Conservation (phyloP, 805 yeast species). For the Lipomyces lipofer region DNA sequence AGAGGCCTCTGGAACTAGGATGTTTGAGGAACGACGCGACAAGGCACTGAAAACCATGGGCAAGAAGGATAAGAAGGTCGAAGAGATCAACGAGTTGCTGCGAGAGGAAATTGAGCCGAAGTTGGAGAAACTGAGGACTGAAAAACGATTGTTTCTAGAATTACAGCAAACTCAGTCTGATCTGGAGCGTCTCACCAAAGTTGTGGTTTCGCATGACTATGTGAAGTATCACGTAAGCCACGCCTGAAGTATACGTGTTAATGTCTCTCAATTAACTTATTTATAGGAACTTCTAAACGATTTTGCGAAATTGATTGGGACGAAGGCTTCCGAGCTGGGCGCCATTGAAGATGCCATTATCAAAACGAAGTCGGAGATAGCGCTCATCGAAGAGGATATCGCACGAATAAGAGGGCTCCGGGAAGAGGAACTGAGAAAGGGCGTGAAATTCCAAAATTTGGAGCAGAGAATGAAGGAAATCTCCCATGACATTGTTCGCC, state of each 20-base stretch:
- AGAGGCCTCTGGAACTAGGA: slow-evolving; percentile 97
- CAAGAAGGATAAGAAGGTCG: slow-evolving; percentile 82
- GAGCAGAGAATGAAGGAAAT: slow-evolving; percentile 58
- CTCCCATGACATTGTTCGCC: slow-evolving; percentile 65
- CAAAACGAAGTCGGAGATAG: slow-evolving; percentile 48
- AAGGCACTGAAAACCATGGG: slow-evolving; percentile 90
- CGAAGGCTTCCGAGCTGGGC: slow-evolving; percentile 12
- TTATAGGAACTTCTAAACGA: slow-evolving; percentile 15
- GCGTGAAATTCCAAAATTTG: slow-evolving; percentile 58
- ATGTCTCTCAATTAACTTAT: neutral
- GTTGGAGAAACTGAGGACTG: slow-evolving; percentile 73
- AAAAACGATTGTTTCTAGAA: slow-evolving; percentile 79
- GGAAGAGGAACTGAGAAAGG: slow-evolving; percentile 60
- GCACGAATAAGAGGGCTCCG: slow-evolving; percentile 52
- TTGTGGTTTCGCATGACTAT: slow-evolving; percentile 78
- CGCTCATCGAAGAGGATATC: slow-evolving; percentile 60
- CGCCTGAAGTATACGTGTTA: neutral
- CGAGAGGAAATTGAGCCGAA: slow-evolving; percentile 92
- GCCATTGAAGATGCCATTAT: slow-evolving; percentile 7
- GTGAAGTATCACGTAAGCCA: slow-evolving; percentile 41
- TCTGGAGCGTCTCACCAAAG: slow-evolving; percentile 68
- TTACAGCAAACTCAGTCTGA: slow-evolving; percentile 82
- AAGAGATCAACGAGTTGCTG: slow-evolving; percentile 70
- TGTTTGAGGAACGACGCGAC: slow-evolving; percentile 90
- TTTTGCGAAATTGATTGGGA: slow-evolving; percentile 12